Evolutionary conservation across 768 basidiomycete genomes (phyloP), one percentile per base, ranked within the genome.

Genomic region (Leccinum arenicola): DNA sequence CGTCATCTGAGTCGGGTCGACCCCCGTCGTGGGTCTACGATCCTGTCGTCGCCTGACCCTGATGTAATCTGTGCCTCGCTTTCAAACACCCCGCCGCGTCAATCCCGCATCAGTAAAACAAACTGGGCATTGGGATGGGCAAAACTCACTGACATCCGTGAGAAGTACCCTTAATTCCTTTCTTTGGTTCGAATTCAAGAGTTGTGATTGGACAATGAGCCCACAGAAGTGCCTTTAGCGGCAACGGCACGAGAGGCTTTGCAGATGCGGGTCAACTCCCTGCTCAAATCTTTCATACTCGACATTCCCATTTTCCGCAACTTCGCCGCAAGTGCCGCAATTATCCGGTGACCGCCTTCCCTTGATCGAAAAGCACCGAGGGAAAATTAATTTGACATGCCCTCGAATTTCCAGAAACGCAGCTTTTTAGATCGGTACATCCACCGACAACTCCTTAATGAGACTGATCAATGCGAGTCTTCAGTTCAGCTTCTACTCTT

Each of bases 281-380:
- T 35, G 40, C n/a, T 33, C n/a, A 15, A 21, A 5, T 45, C 56
- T 35, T 38, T 59, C 50, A 8, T 36, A 35, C 23, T 53, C 33
- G 54, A 57, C 40, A 38, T 55, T 27, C 50, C 55, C 59, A 25
- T 51, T 68, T 57, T 62, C 45, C 60, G 62, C 60, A 27, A 36
- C 43, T 35, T 56, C 57, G 51, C 64, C 66, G 45, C 60, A 66
- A 40, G 51, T 59, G 35, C 64, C 67, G 61, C 66, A 51, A 69
- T 57, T 25, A 48, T 25, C 52, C 53, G 33, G 33, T 35, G 33
- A 40, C 56, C 29, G 50, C 56, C 53, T 56, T 56, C 47, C 50
- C 55, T 60, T 57, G 52, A 50, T 57, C 43, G 47, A 69, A 67
- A 59, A 43, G 15, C 23, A 48, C 67, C 67, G 65, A 64, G 50